phyloP scores from a whole-genome alignment of 179 eudicot species.

The Carnegiea gigantea region DNA sequence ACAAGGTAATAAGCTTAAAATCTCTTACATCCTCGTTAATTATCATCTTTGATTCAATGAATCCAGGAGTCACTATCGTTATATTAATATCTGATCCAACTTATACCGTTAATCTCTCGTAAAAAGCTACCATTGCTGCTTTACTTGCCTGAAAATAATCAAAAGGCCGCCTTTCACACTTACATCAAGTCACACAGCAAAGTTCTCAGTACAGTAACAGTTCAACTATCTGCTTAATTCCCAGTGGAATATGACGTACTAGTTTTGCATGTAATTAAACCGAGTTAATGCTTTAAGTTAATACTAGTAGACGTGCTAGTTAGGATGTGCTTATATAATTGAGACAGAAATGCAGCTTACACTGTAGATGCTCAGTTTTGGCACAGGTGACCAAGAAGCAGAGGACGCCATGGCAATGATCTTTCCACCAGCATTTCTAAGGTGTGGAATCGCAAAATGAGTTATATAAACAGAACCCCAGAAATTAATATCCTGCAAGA shows the following conservation, averaged over 20 bases:
- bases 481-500: slow-evolving; percentile 51
- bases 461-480: slow-evolving; percentile 62
- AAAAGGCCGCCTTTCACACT: background rate
- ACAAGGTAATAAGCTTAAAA: slow-evolving; percentile 27
- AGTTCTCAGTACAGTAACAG: no score
- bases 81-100: slow-evolving; percentile 38
- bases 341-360: slow-evolving; percentile 24
- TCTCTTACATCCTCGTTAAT: slow-evolving; percentile 34
- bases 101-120: slow-evolving; percentile 34
- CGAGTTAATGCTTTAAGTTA: no score
- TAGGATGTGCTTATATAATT: background rate
- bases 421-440: slow-evolving; percentile 45
- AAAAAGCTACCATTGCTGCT: slow-evolving; percentile 36
- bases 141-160: slow-evolving; percentile 36
- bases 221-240: no score
- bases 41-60: slow-evolving; percentile 42
- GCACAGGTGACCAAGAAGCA: slow-evolving; percentile 43
- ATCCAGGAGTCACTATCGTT: slow-evolving; percentile 45
- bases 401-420: slow-evolving; percentile 52
- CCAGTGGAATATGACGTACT: no score
- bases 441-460: slow-evolving; percentile 49
- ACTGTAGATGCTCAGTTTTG: slow-evolving; percentile 58
- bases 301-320: background rate
- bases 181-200: background rate
- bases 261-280: no score